Evolutionary conservation across 129 eudicot genomes (phyloP).

Genomic region (Smallanthus sonchifolius): DNA sequence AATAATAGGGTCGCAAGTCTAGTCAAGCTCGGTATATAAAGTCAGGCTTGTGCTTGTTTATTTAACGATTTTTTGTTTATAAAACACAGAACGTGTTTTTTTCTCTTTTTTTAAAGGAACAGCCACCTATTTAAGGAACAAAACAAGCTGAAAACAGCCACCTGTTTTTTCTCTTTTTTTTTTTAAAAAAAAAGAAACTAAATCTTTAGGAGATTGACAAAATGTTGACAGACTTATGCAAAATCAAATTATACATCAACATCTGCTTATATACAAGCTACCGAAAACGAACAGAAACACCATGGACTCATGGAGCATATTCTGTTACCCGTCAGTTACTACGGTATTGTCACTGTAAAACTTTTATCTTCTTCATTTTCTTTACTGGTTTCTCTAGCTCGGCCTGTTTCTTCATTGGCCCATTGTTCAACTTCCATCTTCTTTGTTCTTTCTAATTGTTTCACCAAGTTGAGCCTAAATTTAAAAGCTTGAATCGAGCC

Average conservation of each 20-base stretch:
- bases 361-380: slow-evolving; percentile 29
- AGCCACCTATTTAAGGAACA: neutral
- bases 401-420: slow-evolving; percentile 27
- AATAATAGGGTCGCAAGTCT: too few relatives aligned
- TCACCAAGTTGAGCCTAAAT: slow-evolving; percentile 59
- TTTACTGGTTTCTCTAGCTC: slow-evolving; percentile 24
- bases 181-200: slow-evolving; percentile 11
- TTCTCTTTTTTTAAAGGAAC: too few relatives aligned
- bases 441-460: slow-evolving; percentile 74
- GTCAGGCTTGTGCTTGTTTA: too few relatives aligned
- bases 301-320: neutral
- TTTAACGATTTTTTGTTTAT: too few relatives aligned
- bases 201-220: slow-evolving; percentile 13
- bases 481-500: slow-evolving; percentile 2
- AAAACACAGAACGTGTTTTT: too few relatives aligned
- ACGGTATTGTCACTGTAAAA: slow-evolving; percentile 21
- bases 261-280: slow-evolving; percentile 23
- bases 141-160: slow-evolving; percentile 11
- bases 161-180: neutral
- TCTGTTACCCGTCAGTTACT: slow-evolving; percentile 2
- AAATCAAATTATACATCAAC: slow-evolving; percentile 20
- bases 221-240: slow-evolving; percentile 19
- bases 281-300: neutral
- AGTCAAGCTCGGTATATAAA: too few relatives aligned
- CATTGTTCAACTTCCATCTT: slow-evolving; percentile 54